Evolutionary conservation across 306 rosid species (phyloP).

Genomic region (Trifolium subterraneum): DNA sequence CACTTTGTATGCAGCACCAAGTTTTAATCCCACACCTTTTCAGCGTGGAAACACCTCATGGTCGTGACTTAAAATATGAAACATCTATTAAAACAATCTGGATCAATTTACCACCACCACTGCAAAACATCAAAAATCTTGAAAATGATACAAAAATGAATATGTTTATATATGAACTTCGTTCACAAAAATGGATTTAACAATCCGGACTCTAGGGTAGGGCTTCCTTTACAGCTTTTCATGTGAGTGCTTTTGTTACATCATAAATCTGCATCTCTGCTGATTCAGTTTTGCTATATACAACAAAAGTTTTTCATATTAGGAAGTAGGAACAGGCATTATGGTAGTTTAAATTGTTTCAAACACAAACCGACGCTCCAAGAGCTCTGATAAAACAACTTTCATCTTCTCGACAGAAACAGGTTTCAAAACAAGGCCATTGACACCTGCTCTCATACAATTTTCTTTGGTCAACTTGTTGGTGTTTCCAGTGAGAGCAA

Average conservation of each 20-base stretch:
- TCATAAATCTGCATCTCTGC: slow-evolving; percentile 41
- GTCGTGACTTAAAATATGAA: not conserved
- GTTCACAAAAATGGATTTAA: slow-evolving; percentile 40
- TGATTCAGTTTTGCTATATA: slow-evolving; percentile 41
- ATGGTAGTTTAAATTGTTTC: slow-evolving; percentile 54
- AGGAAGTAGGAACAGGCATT: slow-evolving; percentile 25
- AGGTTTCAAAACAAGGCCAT: slow-evolving; percentile 82
- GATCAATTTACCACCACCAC: not conserved
- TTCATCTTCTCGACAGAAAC: slow-evolving; percentile 93
- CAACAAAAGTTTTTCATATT: slow-evolving; percentile 33
- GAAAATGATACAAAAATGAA: slow-evolving; percentile 33
- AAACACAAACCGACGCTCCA: slow-evolving; percentile 74
- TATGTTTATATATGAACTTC: slow-evolving; percentile 14
- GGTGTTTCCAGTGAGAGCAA: slow-evolving; percentile 78
- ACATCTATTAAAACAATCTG: not conserved
- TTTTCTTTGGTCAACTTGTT: slow-evolving; percentile 75
- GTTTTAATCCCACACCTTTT: not conserved
- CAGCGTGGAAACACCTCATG: not conserved
- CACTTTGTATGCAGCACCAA: not conserved
- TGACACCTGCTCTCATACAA: slow-evolving; percentile 83
- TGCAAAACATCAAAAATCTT: not conserved
- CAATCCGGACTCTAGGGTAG: slow-evolving; percentile 14
- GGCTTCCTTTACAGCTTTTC: not conserved
- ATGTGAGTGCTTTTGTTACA: slow-evolving; percentile 29
- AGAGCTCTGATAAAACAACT: slow-evolving; percentile 67